Evolutionary conservation across 192 early-diverging fungal genomes (phyloP), one percentile per base, ranked within the genome.

Genomic region (Coemansia sp.): DNA sequence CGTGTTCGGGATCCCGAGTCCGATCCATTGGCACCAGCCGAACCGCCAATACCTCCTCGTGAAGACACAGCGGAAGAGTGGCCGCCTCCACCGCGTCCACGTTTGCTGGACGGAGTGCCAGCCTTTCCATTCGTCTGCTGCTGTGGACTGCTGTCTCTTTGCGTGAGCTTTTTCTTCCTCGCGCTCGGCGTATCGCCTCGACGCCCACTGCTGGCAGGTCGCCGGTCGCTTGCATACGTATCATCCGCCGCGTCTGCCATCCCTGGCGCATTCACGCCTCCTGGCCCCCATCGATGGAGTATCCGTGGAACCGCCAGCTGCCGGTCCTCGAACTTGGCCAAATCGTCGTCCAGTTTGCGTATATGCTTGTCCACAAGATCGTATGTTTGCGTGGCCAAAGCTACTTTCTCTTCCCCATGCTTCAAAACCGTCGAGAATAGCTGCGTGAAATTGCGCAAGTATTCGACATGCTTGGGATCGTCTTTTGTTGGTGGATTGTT

Each of bases 331-430:
- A 94, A 95, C 66, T 91, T 92, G 28, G 85, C 77, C 71, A 98
- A 69, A 59, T 96, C 95, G n/a, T 94, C 94, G 62, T 98, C 96
- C 23, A 98, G 71, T 33, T 92, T 85, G 25, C 92, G 84, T 42
- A 94, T 91, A 75, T 96, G 94, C 59, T 91, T 86, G 66, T 98
- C 96, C 71, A 95, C 95, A 70, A 92, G 83, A 61, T 99, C 95
- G 68, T 93, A 98, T 0, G 95, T 96, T 39, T 96, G 90, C 39
- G 90, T 91, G 15, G 97, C 97, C 28, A 99, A 70, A 0, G 92
- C 87, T 2, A 97, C 94, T 64, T 97, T 99, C 57, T 97, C 95
- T 65, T 96, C 93, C 8, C 93, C 94, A 58, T 93, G 86, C 68
- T 93, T 91, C 21, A 95, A 74, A 40, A 87, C 90, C 4, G 91